These are phyloP conservation scores for Dionaea muscipula DNA, from an alignment of 179 eudicot genomes.

Conservation along the genomic window DNA sequence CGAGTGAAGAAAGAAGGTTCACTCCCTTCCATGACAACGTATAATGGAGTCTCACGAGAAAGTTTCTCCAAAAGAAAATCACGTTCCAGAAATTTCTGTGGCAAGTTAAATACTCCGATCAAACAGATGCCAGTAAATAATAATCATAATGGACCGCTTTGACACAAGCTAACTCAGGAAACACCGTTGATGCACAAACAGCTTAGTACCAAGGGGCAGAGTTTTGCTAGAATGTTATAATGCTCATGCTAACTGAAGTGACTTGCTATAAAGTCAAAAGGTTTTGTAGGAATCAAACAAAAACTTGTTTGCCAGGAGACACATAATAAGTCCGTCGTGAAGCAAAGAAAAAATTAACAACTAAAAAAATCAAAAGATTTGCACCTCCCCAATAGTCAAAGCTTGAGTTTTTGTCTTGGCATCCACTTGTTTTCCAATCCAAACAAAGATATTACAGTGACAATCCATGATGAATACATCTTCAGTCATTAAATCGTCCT, in stretches of 20 bases:
- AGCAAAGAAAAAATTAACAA: neutral
- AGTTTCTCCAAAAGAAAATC: conserved; percentile 69
- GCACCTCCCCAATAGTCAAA: conserved; percentile 63
- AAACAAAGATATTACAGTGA: conserved; percentile 65
- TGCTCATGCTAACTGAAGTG: no score
- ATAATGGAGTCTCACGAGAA: conserved; percentile 61
- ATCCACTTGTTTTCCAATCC: conserved; percentile 85
- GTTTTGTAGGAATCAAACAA: no score
- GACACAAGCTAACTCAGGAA: no score
- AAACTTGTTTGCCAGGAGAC: neutral
- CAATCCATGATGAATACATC: conserved; percentile 78
- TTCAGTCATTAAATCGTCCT: conserved; percentile 96
- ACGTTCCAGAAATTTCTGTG: conserved; percentile 79
- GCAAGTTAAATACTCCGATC: neutral
- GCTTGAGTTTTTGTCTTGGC: conserved; percentile 48
- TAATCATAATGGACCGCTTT: no score
- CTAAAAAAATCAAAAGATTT: neutral
- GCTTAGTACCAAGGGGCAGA: no score
- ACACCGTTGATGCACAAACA: no score
- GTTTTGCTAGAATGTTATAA: no score
- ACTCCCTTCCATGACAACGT: conserved; percentile 68
- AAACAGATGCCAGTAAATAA: neutral
- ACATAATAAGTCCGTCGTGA: neutral
- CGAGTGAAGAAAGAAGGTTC: conserved; percentile 92
- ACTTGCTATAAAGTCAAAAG: no score